phyloP scores from a whole-genome alignment of 129 eudicot species.

The Chrysanthemum seticuspe region DNA sequence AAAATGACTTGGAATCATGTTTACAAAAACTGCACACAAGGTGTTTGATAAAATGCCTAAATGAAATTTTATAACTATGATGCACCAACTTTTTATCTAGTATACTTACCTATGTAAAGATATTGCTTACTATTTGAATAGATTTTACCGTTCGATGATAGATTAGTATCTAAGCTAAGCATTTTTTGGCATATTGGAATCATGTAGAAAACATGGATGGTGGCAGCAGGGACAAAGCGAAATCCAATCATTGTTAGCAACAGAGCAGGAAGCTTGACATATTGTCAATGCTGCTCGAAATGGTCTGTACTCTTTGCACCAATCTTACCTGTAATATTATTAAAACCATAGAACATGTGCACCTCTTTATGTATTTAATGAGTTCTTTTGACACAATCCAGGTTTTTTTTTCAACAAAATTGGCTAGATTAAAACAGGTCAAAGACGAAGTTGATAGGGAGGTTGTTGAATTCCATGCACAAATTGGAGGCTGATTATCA shows the following conservation, averaged over 20 bases:
- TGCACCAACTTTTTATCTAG: not conserved
- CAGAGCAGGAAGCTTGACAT: conserved; percentile 68
- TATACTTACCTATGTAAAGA: not conserved
- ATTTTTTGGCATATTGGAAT: conserved; percentile 10
- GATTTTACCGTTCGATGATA: not conserved
- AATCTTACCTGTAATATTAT: not conserved
- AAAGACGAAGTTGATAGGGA: conserved; percentile 84
- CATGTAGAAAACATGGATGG: conserved; percentile 44
- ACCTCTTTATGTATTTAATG: not conserved
- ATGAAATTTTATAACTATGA: no score
- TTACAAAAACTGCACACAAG: no score
- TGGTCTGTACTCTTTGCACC: conserved; percentile 37
- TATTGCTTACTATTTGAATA: not conserved
- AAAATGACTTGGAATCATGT: no score
- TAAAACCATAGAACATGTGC: not conserved
- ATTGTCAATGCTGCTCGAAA: conserved; percentile 80
- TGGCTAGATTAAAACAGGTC: conserved; percentile 79
- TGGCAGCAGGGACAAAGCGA: conserved; percentile 67
- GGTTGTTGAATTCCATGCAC: conserved; percentile 85
- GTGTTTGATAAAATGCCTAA: no score
- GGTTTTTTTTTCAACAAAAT: conserved; percentile 58
- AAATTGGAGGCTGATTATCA: conserved; percentile 73
- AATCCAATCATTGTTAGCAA: conserved; percentile 42
- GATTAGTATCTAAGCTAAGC: not conserved
- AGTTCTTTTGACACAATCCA: conserved; percentile 11